Conservation (phyloP, 2,329 filamentous ascomycete species). For the Ustilaginoidea virens region DNA sequence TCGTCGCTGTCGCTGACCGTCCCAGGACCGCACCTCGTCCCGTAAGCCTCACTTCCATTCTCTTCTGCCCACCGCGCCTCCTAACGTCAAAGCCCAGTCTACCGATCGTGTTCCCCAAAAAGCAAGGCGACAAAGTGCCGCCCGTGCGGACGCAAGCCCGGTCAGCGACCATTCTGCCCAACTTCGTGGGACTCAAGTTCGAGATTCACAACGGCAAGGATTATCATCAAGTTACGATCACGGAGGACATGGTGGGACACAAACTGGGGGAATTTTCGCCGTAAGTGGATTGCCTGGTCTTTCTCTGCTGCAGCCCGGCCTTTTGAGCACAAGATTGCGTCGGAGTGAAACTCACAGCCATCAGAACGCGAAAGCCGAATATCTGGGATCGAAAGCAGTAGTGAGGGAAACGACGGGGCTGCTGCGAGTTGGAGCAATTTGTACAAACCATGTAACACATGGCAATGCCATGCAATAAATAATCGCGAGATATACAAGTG, state of each 20-base stretch:
- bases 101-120: slow-evolving; percentile 46
- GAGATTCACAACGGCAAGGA: slow-evolving; percentile 84
- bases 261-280: slow-evolving; percentile 85
- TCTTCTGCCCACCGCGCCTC: not conserved
- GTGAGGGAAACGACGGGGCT: slow-evolving; percentile 6
- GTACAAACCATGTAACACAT: not conserved
- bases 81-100: slow-evolving; percentile 24
- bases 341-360: too few species aligned
- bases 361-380: slow-evolving; percentile 42
- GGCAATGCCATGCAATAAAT: not conserved
- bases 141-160: slow-evolving; percentile 80
- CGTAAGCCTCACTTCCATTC: slow-evolving; percentile 26
- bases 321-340: not conserved
- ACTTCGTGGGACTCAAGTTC: slow-evolving; percentile 81
- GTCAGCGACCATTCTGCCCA: slow-evolving; percentile 77
- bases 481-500: too few species aligned
- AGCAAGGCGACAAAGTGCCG: slow-evolving; percentile 44
- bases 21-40: slow-evolving; percentile 36
- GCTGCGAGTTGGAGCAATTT: slow-evolving; percentile 3
- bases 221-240: slow-evolving; percentile 70
- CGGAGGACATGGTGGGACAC: slow-evolving; percentile 91
- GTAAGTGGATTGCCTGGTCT: too few species aligned
- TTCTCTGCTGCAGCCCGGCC: too few species aligned
- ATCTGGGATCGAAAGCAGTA: slow-evolving; percentile 30
- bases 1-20: too few species aligned